Percentiles rank a stretch among this genome's conserved stretches.
Evolutionary conservation across 148 eudicot species (phyloP).

Genomic region (Tetragonia tetragonoides): DNA sequence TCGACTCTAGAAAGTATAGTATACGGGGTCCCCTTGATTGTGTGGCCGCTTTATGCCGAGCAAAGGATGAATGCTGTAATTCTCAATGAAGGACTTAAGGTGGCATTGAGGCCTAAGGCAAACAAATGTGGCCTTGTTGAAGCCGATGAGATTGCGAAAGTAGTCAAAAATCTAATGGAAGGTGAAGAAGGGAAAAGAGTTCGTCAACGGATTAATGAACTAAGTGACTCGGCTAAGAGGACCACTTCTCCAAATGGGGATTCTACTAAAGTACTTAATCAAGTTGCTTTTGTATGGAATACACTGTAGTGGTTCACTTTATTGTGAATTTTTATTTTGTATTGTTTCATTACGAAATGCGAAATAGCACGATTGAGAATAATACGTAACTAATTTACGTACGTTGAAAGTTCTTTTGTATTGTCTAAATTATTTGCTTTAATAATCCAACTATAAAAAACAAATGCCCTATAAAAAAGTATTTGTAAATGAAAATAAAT

Average conservation of each 20-base stretch:
- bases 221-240: slow-evolving; percentile 23
- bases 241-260: slow-evolving; percentile 31
- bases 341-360: too few relatives aligned
- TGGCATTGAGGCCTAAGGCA: slow-evolving; percentile 25
- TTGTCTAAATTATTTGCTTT: too few relatives aligned
- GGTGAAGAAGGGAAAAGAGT: slow-evolving; percentile 35
- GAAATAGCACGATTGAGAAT: too few relatives aligned
- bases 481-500: too few relatives aligned
- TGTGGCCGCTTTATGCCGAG: slow-evolving; percentile 52
- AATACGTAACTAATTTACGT: too few relatives aligned
- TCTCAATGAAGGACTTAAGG: slow-evolving; percentile 29
- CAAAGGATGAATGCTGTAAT: slow-evolving; percentile 41
- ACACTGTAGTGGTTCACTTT: too few relatives aligned
- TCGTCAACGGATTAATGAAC: slow-evolving; percentile 21
- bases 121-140: slow-evolving; percentile 27
- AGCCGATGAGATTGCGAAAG: slow-evolving; percentile 19
- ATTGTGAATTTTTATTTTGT: too few relatives aligned
- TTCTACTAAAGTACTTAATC: slow-evolving; percentile 25
- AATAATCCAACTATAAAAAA: too few relatives aligned
- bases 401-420: too few relatives aligned
- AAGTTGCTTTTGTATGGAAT: slow-evolving; percentile 8
- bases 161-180: slow-evolving; percentile 28
- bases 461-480: too few relatives aligned
- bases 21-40: slow-evolving; percentile 42
- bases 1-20: slow-evolving; percentile 39